Evolutionary conservation across 768 basidiomycete species (phyloP).

Genomic region (Phylloporus sp.): DNA sequence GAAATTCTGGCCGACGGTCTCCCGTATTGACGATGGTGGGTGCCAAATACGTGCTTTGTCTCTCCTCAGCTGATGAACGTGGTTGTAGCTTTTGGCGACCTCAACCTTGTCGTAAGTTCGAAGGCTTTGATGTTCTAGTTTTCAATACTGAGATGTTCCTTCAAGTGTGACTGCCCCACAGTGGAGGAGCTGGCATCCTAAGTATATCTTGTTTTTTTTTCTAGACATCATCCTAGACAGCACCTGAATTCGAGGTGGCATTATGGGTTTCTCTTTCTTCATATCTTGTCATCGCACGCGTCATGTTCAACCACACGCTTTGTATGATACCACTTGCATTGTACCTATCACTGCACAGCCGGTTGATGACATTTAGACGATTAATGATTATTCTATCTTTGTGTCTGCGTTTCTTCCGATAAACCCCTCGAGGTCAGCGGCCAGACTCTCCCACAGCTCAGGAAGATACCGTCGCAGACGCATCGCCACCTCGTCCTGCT

Average conservation of each 20-base stretch:
- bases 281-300: constrained; percentile 36
- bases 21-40: constrained; percentile 90
- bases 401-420: constrained; percentile 6
- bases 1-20: constrained; percentile 97
- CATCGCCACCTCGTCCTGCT: constrained; percentile 41
- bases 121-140: background rate
- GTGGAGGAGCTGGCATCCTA: constrained; percentile 66
- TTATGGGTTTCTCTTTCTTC: constrained; percentile 45
- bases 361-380: constrained; percentile 14
- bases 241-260: constrained; percentile 22
- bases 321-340: constrained; percentile 30
- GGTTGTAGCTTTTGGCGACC: constrained; percentile 78
- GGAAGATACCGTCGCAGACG: constrained; percentile 42
- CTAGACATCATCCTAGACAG: constrained; percentile 23
- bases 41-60: constrained; percentile 1
- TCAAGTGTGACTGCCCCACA: constrained; percentile 78
- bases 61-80: constrained; percentile 2
- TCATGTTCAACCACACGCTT: constrained; percentile 65
- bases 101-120: constrained; percentile 78
- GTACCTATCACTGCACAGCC: constrained; percentile 14
- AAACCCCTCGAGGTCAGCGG: constrained; percentile 18
- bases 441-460: constrained; percentile 30
- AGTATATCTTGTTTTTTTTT: constrained; percentile 11
- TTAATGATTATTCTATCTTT: constrained; percentile 9
- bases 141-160: constrained; percentile 6